phyloP scores from a whole-genome alignment of 169 alveolate species.

The Amoebophrya sp. region DNA sequence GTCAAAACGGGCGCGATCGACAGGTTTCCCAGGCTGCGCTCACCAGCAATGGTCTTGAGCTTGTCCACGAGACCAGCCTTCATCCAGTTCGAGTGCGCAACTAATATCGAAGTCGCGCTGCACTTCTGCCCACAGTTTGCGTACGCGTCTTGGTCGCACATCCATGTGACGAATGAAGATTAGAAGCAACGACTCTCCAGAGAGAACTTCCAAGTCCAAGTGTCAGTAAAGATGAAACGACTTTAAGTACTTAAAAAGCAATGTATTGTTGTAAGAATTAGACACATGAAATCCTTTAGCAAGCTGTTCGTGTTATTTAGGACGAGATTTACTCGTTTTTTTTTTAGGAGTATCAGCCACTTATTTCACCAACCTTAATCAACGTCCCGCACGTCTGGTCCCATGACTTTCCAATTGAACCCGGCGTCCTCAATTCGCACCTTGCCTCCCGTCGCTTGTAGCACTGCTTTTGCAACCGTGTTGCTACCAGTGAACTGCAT shows the following conservation, averaged over 20 bases:
- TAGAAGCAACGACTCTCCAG: too few relatives aligned
- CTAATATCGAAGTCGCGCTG: slow-evolving; percentile 72
- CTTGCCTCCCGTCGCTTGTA: slow-evolving; percentile 58
- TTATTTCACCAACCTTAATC: too few relatives aligned
- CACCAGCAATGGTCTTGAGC: slow-evolving; percentile 55
- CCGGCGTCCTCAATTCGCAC: slow-evolving; percentile 79
- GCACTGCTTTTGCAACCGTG: slow-evolving; percentile 56
- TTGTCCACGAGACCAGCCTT: slow-evolving; percentile 58
- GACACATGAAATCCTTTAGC: too few relatives aligned
- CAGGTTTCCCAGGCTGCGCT: slow-evolving; percentile 58
- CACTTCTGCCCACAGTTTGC: slow-evolving; percentile 63
- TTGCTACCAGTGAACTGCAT: slow-evolving; percentile 72
- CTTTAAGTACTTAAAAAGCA: too few relatives aligned
- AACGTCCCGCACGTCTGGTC: too few relatives aligned
- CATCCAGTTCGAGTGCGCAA: slow-evolving; percentile 70
- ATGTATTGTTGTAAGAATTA: too few relatives aligned
- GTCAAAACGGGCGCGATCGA: slow-evolving; percentile 68
- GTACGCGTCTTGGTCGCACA: slow-evolving; percentile 77
- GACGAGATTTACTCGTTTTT: slow-evolving; percentile 44
- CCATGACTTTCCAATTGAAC: slow-evolving; percentile 73
- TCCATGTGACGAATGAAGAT: slow-evolving; percentile 76
- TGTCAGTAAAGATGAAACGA: too few relatives aligned
- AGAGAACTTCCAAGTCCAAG: too few relatives aligned
- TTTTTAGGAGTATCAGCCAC: too few relatives aligned
- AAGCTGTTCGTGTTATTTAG: too few relatives aligned